These are phyloP conservation scores for Ophiostoma piceae DNA, from an alignment of 2,329 filamentous ascomycete genomes.

Conservation along the genomic window DNA sequence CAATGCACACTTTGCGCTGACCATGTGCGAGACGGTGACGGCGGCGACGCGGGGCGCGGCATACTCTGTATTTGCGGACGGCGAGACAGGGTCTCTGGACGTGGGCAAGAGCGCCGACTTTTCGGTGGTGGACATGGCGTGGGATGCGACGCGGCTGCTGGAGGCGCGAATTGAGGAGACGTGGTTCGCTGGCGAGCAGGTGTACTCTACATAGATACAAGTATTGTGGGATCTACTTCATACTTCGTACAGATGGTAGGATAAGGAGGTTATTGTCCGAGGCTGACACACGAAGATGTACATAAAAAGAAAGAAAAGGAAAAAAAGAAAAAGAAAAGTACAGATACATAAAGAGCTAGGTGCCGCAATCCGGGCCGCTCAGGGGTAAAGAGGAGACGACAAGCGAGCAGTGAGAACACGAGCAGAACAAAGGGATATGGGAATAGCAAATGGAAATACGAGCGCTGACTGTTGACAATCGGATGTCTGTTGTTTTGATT, in stretches of 20 bases:
- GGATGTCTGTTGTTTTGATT: neutral
- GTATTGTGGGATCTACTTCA: too few species aligned
- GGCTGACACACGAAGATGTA: neutral
- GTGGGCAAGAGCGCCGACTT: constrained; percentile 54
- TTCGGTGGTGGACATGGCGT: constrained; percentile 48
- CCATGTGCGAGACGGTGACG: constrained; percentile 48
- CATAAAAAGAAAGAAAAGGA: neutral
- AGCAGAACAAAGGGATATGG: neutral
- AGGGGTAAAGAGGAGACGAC: neutral
- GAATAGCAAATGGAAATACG: neutral
- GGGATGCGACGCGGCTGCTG: constrained; percentile 44
- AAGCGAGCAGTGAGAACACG: neutral
- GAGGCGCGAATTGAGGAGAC: constrained; percentile 46
- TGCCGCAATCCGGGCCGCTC: neutral
- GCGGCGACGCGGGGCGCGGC: constrained; percentile 43
- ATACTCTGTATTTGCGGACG: constrained; percentile 54
- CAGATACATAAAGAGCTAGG: constrained; percentile 3
- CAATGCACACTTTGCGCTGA: constrained; percentile 50
- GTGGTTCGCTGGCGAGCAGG: neutral
- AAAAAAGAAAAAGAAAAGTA: neutral
- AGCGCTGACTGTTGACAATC: neutral
- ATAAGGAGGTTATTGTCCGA: neutral
- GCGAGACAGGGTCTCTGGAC: constrained; percentile 48
- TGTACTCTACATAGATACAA: constrained; percentile 45
- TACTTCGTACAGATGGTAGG: neutral